Evolutionary conservation across 2,329 filamentous ascomycete species (phyloP), one percentile per base, ranked within the genome.

Genomic region (Epichloe aotearoae): DNA sequence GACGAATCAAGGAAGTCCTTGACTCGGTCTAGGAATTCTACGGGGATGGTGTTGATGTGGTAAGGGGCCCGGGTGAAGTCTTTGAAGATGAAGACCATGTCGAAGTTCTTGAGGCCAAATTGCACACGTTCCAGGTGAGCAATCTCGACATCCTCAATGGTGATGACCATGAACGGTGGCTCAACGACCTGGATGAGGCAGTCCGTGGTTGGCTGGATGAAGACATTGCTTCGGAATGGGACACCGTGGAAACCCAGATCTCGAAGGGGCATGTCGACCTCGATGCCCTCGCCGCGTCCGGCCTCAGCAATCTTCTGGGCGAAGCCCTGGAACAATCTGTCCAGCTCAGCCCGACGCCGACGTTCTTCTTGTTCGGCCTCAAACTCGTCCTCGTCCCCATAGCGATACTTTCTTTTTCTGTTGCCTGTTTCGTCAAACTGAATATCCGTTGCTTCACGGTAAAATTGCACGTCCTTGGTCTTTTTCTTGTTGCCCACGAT

Each of bases 401-500:
- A 97, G 46, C 93, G 84, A 69, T 97, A 95, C 71, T 96, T 96
- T 58, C 93, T 86, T 73, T 96, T 95, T 56, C 94, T 81, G 69
- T 97, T 98, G 58, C 93, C 94, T 46, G 93, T 98, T 71, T 98
- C 93, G 62, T 98, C 93, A 59, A 98, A 97, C 62, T 95, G 89
- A 66, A 98, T 97, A 59, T 98, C 93, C 0, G 93, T 97, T 3
- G 93, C 93, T 71, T 98, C 93, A 50, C 93, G 82, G 63, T 96
- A 96, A 70, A 98, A 98, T 61, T 98, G 94, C 1, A 98, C 86
- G 65, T 98, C 94, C 72, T 93, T 96, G 11, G 93, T 95, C 80
- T 98, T 98, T 73, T 95, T 94, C 71, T 84, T 81, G 76, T 95
- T 97, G 54, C 93, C 93, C 55, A 98, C 86, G 67, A 98, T 89